Conservation (phyloP, 2,329 filamentous ascomycete genomes). For the Acephala macrosclerotiorum region DNA sequence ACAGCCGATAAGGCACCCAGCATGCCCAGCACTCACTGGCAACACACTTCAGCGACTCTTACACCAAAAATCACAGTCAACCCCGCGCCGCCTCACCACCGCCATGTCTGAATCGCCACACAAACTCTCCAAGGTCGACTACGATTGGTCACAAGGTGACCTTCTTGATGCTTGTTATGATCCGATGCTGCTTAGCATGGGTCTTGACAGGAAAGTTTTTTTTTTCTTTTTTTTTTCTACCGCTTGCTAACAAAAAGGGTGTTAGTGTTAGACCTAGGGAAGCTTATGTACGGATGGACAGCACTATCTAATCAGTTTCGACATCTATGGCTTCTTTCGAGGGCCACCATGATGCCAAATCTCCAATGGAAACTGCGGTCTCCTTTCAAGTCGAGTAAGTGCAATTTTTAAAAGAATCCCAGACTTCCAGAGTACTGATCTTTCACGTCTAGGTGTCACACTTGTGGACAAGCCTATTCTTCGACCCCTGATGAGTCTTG, state of each 20-base stretch:
- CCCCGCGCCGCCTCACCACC: conserved; percentile 27
- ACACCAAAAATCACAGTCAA: background rate
- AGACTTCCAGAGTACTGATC: background rate
- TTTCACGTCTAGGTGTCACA: background rate
- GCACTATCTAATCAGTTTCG: too few relatives aligned
- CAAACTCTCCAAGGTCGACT: background rate
- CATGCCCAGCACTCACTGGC: background rate
- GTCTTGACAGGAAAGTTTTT: too few relatives aligned
- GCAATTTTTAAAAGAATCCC: background rate
- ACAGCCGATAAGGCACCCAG: conserved; percentile 2
- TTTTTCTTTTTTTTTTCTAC: conserved; percentile 37
- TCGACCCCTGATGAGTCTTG: background rate
- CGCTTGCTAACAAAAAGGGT: conserved; percentile 38
- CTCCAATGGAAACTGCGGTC: background rate
- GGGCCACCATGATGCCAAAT: background rate
- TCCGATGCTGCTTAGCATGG: conserved; percentile 24
- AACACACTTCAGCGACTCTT: background rate
- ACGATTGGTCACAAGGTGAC: conserved; percentile 28
- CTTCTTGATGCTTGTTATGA: conserved; percentile 32
- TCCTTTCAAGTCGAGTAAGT: background rate
- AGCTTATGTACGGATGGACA: too few relatives aligned
- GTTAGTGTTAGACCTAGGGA: too few relatives aligned
- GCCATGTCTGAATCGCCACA: conserved; percentile 29
- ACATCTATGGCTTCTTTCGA: background rate
- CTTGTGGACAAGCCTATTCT: background rate